These are phyloP conservation scores for Trebouxia sp. DNA, from an alignment of 139 green algal genomes.

Conservation along the genomic window DNA sequence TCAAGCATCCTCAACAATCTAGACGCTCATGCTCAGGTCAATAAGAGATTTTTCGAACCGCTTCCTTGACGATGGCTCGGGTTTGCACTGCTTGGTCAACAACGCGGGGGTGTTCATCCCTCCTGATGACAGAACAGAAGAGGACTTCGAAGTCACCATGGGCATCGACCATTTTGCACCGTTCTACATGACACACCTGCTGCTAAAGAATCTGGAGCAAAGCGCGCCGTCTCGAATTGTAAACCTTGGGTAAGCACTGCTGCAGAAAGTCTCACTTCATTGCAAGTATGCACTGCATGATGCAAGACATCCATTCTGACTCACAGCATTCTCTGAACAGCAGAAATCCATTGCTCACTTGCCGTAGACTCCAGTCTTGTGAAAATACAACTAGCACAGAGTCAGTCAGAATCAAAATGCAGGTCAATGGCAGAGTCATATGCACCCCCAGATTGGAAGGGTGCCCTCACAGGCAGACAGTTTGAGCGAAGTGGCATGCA, in stretches of 20 bases:
- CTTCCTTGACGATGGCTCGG: slow-evolving; percentile 24
- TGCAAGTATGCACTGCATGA: too few relatives aligned
- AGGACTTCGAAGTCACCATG: slow-evolving; percentile 36
- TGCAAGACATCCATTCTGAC: too few relatives aligned
- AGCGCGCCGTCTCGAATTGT: slow-evolving; percentile 27
- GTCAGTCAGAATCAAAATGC: too few relatives aligned
- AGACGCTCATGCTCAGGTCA: too few relatives aligned
- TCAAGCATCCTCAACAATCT: neutral
- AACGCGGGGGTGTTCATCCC: slow-evolving; percentile 37
- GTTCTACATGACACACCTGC: slow-evolving; percentile 35
- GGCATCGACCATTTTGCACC: slow-evolving; percentile 33
- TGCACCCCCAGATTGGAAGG: slow-evolving; percentile 12
- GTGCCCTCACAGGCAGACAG: neutral
- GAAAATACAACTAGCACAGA: too few relatives aligned
- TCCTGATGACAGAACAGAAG: slow-evolving; percentile 12
- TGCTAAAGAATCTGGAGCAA: slow-evolving; percentile 28
- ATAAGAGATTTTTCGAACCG: slow-evolving; percentile 46
- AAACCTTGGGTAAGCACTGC: neutral
- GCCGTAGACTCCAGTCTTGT: too few relatives aligned
- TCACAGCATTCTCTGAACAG: too few relatives aligned
- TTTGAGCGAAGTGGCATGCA: slow-evolving; percentile 23
- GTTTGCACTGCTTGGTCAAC: slow-evolving; percentile 49
- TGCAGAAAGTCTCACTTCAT: too few relatives aligned
- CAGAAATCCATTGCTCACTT: too few relatives aligned
- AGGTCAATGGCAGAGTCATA: slow-evolving; percentile 22